Conservation (phyloP, 495 filamentous ascomycete genomes). For the Penicillium subrubescens region DNA sequence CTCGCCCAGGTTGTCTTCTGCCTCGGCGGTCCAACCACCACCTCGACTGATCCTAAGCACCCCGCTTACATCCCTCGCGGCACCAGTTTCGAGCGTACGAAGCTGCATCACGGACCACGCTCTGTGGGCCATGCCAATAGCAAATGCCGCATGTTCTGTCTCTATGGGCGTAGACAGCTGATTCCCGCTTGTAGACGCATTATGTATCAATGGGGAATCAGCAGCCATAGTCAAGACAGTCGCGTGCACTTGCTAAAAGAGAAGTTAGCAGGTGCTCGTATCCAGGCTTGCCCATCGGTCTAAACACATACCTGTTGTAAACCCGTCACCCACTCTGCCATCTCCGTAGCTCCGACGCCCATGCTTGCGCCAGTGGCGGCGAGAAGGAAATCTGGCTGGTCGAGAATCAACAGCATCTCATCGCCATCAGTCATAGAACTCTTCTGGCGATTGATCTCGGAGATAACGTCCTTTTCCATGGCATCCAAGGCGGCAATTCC, state of each 20-base stretch:
- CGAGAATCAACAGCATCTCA: conserved; percentile 50
- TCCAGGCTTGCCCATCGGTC: not conserved
- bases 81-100: conserved; percentile 77
- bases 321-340: conserved; percentile 48
- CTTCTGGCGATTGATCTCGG: conserved; percentile 36
- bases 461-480: conserved; percentile 43
- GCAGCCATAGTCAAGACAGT: conserved; percentile 68
- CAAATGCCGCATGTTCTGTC: conserved; percentile 67
- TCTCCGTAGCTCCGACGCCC: conserved; percentile 47
- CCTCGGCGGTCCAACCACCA: conserved; percentile 43
- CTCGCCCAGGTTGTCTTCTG: conserved; percentile 49
- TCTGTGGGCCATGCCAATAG: conserved; percentile 70
- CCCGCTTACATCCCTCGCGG: conserved; percentile 88
- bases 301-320: conserved; percentile 43
- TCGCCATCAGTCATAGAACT: conserved; percentile 23
- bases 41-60: conserved; percentile 75
- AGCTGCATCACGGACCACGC: conserved; percentile 70
- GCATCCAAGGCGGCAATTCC: conserved; percentile 37
- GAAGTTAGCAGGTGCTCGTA: conserved; percentile 11
- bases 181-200: conserved; percentile 33
- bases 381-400: conserved; percentile 54
- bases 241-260: conserved; percentile 50
- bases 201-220: conserved; percentile 68
- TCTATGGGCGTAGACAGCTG: conserved; percentile 60
- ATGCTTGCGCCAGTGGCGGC: conserved; percentile 43